Evolutionary conservation across 2,329 filamentous ascomycete species (phyloP).

Genomic region (Didymella sp.): DNA sequence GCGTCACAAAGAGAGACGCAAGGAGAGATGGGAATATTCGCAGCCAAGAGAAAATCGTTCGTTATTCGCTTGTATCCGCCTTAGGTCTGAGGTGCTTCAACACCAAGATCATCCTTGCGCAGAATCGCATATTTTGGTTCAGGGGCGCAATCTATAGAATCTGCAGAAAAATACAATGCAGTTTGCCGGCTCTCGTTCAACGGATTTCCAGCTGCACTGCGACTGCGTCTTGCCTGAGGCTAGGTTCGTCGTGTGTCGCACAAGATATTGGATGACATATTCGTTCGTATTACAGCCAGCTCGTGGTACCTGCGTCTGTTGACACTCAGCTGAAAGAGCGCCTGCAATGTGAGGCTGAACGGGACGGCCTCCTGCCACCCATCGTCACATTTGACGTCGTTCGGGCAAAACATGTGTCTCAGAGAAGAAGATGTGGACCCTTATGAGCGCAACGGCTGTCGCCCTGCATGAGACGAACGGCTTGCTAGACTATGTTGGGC

Average conservation of each 20-base stretch:
- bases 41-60: not conserved
- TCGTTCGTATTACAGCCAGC: slow-evolving; percentile 6
- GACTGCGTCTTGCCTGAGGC: not conserved
- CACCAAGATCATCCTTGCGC: not conserved
- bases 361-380: slow-evolving; percentile 9
- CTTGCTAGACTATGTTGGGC: not conserved
- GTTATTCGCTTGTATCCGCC: slow-evolving; percentile 8
- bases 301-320: slow-evolving; percentile 28
- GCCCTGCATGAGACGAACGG: slow-evolving; percentile 27
- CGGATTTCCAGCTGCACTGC: not conserved
- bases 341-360: slow-evolving; percentile 22
- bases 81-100: not conserved
- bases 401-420: slow-evolving; percentile 17
- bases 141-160: not conserved
- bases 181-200: not conserved
- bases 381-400: slow-evolving; percentile 35
- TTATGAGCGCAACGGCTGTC: slow-evolving; percentile 27
- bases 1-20: not conserved
- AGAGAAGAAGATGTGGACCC: slow-evolving; percentile 13
- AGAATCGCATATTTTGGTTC: slow-evolving; percentile 1
- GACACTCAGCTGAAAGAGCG: slow-evolving; percentile 5
- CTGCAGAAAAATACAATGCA: not conserved
- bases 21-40: slow-evolving; percentile 3
- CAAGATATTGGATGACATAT: slow-evolving; percentile 14
- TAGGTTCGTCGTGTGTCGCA: not conserved